Base-by-base conservation (phyloP, 2,329 filamentous ascomycete species). In the Metarhizium rileyi region DNA sequence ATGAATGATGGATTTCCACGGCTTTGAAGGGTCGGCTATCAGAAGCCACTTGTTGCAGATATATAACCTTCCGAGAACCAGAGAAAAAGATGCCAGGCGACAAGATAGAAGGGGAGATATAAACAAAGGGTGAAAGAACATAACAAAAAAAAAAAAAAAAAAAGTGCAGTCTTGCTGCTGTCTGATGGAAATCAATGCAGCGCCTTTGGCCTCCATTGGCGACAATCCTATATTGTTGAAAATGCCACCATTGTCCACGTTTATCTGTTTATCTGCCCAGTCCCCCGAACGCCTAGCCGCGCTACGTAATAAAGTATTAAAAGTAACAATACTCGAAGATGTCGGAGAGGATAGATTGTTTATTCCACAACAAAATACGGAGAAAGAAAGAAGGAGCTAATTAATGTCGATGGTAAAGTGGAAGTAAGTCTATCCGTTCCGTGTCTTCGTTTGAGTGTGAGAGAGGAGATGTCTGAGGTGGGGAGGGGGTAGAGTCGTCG, bases 271-370 rank as follows among this genome's bases (percentile, higher is more conserved):
- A 25, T 46, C 44, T 42, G 18, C 28, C 26, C n/a, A 35, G n/a
- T 28, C 38, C 22, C 44, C 40, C 18, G 14, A 50, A 50, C 49
- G 49, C 49, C 44, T 22, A 26, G 44, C 40, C 44, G 49, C 47
- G 44, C 49, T 44, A 38, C 43, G 35, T 42, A 41, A 28, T 25
- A 38, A 16, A 30, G 44, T 36, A 16, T 27, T 16, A 25, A 44
- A 38, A 28, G 42, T 12, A 30, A 35, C 35, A 16, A 18, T 36
- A 46, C 35, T 20, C 23, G n/a, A 36, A 23, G 28, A 46, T 5
- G 14, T 25, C 9, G 20, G 12, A 42, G 18, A 22, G 5, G 38
- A 9, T 5, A 14, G 22, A 14, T 18, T 20, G 9, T 20, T 20
- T 14, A 12, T 23, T 12, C 38, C 38, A 22, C 38, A 3, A 25